phyloP scores from a whole-genome alignment of 2,329 filamentous ascomycete genomes.

The Aureobasidium sp. region DNA sequence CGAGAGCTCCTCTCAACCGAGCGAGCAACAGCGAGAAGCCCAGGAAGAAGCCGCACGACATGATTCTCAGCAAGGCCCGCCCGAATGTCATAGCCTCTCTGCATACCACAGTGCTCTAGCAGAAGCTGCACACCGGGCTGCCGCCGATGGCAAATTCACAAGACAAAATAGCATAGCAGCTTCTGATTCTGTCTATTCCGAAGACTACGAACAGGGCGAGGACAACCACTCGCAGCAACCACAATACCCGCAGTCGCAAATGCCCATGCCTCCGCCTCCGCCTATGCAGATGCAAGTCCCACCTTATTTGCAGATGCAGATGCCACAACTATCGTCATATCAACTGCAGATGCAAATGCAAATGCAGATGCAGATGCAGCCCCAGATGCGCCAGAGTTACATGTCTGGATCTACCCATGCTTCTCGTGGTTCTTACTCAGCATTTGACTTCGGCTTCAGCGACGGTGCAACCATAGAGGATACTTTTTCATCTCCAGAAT shows the following conservation, averaged over 20 bases:
- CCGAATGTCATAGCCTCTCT: slow-evolving; percentile 45
- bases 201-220: slow-evolving; percentile 20
- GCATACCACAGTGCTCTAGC: slow-evolving; percentile 80
- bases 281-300: not conserved
- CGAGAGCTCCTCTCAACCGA: slow-evolving; percentile 2
- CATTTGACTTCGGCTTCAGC: slow-evolving; percentile 34
- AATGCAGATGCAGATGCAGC: not conserved
- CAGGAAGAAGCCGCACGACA: not conserved
- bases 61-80: slow-evolving; percentile 28
- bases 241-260: not conserved
- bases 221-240: not conserved
- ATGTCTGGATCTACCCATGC: slow-evolving; percentile 1
- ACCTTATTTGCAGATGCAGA: not conserved
- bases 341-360: not conserved
- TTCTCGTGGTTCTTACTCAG: slow-evolving; percentile 18
- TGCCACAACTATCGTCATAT: not conserved
- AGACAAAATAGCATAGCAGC: slow-evolving; percentile 43
- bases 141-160: slow-evolving; percentile 64
- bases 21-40: not conserved
- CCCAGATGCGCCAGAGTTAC: not conserved
- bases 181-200: slow-evolving; percentile 21
- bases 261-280: not conserved
- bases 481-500: slow-evolving; percentile 6
- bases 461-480: slow-evolving; percentile 17
- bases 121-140: slow-evolving; percentile 68